These are phyloP conservation scores for Lolium perenne DNA, from an alignment of 176 grass and related monocot species.

Conservation along the genomic window DNA sequence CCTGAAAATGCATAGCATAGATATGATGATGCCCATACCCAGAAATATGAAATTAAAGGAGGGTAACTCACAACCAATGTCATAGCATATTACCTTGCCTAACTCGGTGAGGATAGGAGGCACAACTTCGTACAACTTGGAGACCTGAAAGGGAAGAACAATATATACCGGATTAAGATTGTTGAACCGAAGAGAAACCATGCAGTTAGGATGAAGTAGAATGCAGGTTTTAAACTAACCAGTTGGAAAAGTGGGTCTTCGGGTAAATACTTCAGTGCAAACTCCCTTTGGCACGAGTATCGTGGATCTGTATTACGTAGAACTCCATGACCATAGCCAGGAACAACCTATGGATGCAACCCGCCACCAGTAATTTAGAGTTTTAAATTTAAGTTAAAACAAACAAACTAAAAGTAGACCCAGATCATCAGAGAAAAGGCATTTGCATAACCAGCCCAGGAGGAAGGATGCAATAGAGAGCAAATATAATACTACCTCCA, in stretches of 20 bases:
- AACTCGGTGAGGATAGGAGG: slow-evolving; percentile 90
- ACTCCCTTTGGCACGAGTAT: slow-evolving; percentile 98
- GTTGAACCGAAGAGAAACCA: slow-evolving; percentile 23
- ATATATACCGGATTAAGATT: slow-evolving; percentile 20
- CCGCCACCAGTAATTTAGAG: neutral
- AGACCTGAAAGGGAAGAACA: slow-evolving; percentile 63
- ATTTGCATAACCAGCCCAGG: slow-evolving; percentile 37
- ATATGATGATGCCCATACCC: slow-evolving; percentile 6
- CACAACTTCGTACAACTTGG: slow-evolving; percentile 99
- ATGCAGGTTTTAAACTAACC: slow-evolving; percentile 52
- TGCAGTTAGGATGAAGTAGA: neutral
- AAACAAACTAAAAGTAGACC: neutral
- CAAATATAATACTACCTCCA: neutral
- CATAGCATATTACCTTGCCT: slow-evolving; percentile 68
- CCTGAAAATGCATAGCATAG: slow-evolving; percentile 54
- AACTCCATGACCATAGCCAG: slow-evolving; percentile 97
- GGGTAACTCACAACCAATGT: neutral
- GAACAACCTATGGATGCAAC: slow-evolving; percentile 70
- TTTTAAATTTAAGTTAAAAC: neutral
- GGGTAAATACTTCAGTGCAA: slow-evolving; percentile 93
- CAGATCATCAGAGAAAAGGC: slow-evolving; percentile 14
- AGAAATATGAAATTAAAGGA: slow-evolving; percentile 30
- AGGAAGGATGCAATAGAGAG: neutral
- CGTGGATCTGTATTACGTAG: slow-evolving; percentile 95
- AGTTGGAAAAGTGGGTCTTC: slow-evolving; percentile 96